phyloP scores from a whole-genome alignment of 2,329 filamentous ascomycete genomes.

The Hypocrella siamensis region DNA sequence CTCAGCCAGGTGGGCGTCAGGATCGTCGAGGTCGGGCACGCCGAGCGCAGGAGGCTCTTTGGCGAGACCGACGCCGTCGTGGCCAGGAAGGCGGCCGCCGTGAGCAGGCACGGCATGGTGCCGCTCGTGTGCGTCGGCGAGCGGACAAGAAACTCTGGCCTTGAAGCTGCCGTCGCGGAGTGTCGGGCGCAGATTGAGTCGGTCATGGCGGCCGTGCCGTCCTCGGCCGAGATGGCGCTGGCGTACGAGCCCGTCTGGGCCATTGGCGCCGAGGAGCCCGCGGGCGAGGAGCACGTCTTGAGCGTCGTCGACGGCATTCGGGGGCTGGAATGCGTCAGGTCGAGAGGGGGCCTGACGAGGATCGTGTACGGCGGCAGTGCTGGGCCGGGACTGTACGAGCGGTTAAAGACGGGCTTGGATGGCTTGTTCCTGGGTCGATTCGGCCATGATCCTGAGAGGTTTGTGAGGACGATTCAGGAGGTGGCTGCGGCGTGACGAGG shows the following conservation, averaged over 20 bases:
- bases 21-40: constrained; percentile 69
- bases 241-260: constrained; percentile 87
- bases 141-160: constrained; percentile 27
- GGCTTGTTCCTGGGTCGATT: constrained; percentile 72
- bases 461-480: constrained; percentile 58
- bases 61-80: constrained; percentile 57
- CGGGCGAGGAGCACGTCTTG: constrained; percentile 55
- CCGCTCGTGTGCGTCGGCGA: constrained; percentile 75
- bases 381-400: constrained; percentile 59
- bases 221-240: constrained; percentile 53
- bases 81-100: constrained; percentile 53
- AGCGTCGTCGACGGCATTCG: constrained; percentile 52
- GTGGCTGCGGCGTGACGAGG: constrained; percentile 31
- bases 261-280: constrained; percentile 61
- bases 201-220: constrained; percentile 44
- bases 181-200: constrained; percentile 49
- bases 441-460: constrained; percentile 58
- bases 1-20: constrained; percentile 52
- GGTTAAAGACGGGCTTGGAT: constrained; percentile 54
- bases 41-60: constrained; percentile 58
- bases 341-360: constrained; percentile 41
- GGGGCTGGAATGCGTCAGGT: constrained; percentile 30
- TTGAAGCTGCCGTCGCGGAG: constrained; percentile 46
- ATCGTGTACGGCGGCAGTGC: constrained; percentile 76
- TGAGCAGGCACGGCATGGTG: constrained; percentile 51